phyloP scores from a whole-genome alignment of 768 basidiomycete species.

The Suillus sp. region DNA sequence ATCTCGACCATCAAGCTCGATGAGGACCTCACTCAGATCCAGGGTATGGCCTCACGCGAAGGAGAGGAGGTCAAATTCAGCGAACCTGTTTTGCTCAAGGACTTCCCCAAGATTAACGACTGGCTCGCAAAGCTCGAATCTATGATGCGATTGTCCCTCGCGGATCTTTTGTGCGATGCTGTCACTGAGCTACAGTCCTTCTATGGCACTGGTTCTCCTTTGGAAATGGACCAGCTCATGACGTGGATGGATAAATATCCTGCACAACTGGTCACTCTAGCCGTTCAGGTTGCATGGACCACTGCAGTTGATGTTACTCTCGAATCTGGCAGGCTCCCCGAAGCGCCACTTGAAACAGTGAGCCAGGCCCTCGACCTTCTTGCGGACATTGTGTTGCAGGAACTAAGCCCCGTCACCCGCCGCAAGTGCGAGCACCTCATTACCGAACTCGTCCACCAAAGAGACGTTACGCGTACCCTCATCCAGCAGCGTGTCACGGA shows the following conservation, averaged over 20 bases:
- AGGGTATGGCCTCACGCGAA: constrained; percentile 93
- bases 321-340: constrained; percentile 55
- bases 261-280: constrained; percentile 94
- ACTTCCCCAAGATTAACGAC: constrained; percentile 97
- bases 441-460: constrained; percentile 97
- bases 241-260: constrained; percentile 93
- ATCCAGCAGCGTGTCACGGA: constrained; percentile 65
- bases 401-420: constrained; percentile 87
- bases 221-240: constrained; percentile 74
- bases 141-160: constrained; percentile 90
- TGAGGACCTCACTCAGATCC: constrained; percentile 84
- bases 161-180: constrained; percentile 76
- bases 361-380: constrained; percentile 87
- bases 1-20: constrained; percentile 88
- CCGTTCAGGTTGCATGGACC: constrained; percentile 95
- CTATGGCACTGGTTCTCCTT: constrained; percentile 64
- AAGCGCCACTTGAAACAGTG: constrained; percentile 71
- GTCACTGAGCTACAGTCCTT: constrained; percentile 80
- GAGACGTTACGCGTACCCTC: constrained; percentile 88
- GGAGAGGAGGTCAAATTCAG: constrained; percentile 91
- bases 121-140: constrained; percentile 93
- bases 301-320: constrained; percentile 74
- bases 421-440: constrained; percentile 98
- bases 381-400: constrained; percentile 94
- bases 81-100: constrained; percentile 82